These are phyloP conservation scores for Colletotrichum sp. DNA, from an alignment of 2,329 filamentous ascomycete genomes.

Conservation along the genomic window DNA sequence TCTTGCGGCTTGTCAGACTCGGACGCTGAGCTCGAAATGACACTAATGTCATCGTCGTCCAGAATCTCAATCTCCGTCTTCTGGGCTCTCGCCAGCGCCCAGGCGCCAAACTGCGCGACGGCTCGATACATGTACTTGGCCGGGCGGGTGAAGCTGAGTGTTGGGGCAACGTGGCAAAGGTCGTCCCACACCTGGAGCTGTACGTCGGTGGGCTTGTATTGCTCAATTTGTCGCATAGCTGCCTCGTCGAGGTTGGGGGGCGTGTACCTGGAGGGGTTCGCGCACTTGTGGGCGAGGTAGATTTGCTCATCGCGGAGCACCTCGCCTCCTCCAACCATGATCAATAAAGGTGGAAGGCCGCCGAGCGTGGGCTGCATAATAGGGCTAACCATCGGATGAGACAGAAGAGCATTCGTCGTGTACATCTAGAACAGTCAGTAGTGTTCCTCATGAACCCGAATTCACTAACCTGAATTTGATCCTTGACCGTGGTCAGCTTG, in stretches of 20 bases:
- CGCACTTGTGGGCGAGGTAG: slow-evolving; percentile 92
- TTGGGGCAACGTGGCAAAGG: slow-evolving; percentile 89
- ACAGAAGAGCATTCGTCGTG: slow-evolving; percentile 82
- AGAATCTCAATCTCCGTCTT: slow-evolving; percentile 79
- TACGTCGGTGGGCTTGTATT: slow-evolving; percentile 85
- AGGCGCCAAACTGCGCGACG: slow-evolving; percentile 91
- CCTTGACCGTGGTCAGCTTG: slow-evolving; percentile 74
- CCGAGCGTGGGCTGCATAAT: slow-evolving; percentile 87
- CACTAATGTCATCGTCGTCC: slow-evolving; percentile 77
- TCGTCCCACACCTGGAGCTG: slow-evolving; percentile 97
- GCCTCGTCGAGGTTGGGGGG: slow-evolving; percentile 70
- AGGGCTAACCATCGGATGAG: slow-evolving; percentile 89
- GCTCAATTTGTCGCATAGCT: slow-evolving; percentile 63
- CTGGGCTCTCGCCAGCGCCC: slow-evolving; percentile 85
- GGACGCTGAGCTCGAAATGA: slow-evolving; percentile 68
- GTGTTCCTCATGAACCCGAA: no score
- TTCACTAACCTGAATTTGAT: slow-evolving; percentile 83
- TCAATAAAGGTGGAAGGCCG: slow-evolving; percentile 84
- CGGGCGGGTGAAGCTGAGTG: slow-evolving; percentile 93
- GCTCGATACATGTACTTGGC: slow-evolving; percentile 96
- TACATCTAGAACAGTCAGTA: slow-evolving; percentile 55
- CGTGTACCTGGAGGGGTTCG: slow-evolving; percentile 79
- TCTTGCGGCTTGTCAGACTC: slow-evolving; percentile 36
- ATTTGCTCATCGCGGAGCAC: slow-evolving; percentile 93
- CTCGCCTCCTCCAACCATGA: slow-evolving; percentile 88